phyloP scores from a whole-genome alignment of 2,329 filamentous ascomycete species.

The Penicillium sp. region DNA sequence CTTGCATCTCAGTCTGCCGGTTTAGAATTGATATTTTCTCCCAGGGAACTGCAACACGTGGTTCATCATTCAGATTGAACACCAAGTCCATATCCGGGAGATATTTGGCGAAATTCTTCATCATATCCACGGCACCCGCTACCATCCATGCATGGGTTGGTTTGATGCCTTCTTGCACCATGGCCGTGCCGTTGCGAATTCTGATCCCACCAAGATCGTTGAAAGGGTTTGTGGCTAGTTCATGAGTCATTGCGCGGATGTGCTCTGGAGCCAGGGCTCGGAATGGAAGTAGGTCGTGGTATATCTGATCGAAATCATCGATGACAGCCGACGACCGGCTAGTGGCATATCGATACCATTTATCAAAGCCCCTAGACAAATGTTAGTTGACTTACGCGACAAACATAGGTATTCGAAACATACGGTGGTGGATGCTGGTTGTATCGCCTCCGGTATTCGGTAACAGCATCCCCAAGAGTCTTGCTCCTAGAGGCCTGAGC shows the following conservation, averaged over 20 bases:
- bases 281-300: constrained; percentile 57
- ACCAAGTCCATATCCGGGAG: constrained; percentile 64
- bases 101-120: constrained; percentile 52
- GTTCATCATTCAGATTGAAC: constrained; percentile 62
- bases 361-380: constrained; percentile 51
- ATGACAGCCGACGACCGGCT: constrained; percentile 53
- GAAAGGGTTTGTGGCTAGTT: constrained; percentile 53
- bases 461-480: constrained; percentile 50
- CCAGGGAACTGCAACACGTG: constrained; percentile 56
- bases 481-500: constrained; percentile 48
- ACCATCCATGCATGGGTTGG: constrained; percentile 60
- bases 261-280: constrained; percentile 51
- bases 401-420: constrained; percentile 11
- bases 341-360: constrained; percentile 58
- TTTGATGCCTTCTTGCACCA: constrained; percentile 50
- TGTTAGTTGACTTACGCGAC: constrained; percentile 4
- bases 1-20: constrained; percentile 24
- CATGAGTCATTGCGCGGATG: constrained; percentile 53
- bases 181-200: constrained; percentile 54
- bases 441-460: constrained; percentile 54
- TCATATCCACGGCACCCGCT: constrained; percentile 53
- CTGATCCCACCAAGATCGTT: constrained; percentile 57
- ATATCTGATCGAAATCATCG: constrained; percentile 61
- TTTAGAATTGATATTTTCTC: constrained; percentile 41
- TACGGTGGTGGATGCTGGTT: constrained; percentile 55